Evolutionary conservation across 139 green algal species (phyloP).

Genomic region (Micractinium sp.): DNA sequence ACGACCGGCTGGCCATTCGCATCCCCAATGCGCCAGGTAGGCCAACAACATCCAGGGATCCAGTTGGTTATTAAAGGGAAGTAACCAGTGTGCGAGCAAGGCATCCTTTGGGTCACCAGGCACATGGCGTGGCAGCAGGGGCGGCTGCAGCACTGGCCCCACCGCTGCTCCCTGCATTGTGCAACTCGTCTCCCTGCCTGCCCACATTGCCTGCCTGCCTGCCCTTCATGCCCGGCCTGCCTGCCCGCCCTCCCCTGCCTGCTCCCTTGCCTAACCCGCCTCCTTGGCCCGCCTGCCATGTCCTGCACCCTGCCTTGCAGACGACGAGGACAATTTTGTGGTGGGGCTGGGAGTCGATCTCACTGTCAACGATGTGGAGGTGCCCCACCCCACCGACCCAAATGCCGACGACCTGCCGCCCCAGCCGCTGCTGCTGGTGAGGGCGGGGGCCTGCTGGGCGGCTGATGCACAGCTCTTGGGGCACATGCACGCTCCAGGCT

Average conservation of each 20-base stretch:
- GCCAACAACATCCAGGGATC: too few species aligned
- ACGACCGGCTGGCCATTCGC: constrained; percentile 58
- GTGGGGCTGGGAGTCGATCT: constrained; percentile 57
- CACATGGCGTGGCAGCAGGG: too few species aligned
- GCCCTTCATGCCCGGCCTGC: too few species aligned
- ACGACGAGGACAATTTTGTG: constrained; percentile 67
- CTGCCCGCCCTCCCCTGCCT: background rate
- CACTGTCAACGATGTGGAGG: constrained; percentile 9
- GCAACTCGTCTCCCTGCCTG: background rate
- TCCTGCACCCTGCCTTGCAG: background rate
- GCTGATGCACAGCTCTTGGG: background rate
- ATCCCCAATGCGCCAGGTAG: constrained; percentile 56
- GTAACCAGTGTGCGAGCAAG: too few species aligned
- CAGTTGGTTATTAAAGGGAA: too few species aligned
- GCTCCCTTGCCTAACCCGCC: background rate
- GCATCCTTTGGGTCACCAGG: too few species aligned
- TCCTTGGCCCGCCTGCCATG: background rate
- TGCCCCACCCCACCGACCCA: constrained; percentile 51
- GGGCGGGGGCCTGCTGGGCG: background rate
- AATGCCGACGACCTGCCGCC: constrained; percentile 46
- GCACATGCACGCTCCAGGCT: too few species aligned
- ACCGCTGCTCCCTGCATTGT: background rate
- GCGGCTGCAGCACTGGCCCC: background rate
- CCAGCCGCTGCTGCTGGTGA: constrained; percentile 53
- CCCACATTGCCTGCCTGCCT: too few species aligned